Base-by-base conservation (phyloP, 495 filamentous ascomycete species). In the Penicillium ochrochloron region DNA sequence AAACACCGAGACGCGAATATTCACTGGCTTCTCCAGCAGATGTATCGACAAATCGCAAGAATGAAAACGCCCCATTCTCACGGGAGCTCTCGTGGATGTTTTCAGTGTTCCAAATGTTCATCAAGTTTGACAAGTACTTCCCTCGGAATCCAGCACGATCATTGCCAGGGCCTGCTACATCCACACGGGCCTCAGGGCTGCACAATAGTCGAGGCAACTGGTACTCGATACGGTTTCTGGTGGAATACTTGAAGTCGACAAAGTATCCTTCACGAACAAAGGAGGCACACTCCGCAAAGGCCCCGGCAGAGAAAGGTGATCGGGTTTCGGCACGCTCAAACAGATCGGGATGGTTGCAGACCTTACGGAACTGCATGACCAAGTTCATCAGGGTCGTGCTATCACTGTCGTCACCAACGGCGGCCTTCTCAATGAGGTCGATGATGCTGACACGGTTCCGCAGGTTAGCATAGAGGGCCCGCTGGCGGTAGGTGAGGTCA, bases 361-460 rank as follows among this genome's bases (percentile, higher is more conserved):
- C 96, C 80, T 99, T 99, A 60, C 95, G 88, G 86, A 99, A 99
- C 77, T 99, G 96, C 95, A 99, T 99, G 60, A 99, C 95, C 64
- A 99, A 83, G 74, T 98, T 99, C 95, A 99, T 99, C 71, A 99
- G 74, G 19, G 94, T 99, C 15, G 92, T 92, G 31, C 92, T 94
- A 70, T 97, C 96, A 66, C 92, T 88, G 42, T 99, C 95, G 70
- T 97, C 94, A 35, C 96, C 96, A 57, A 94, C 82, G 5, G 94
- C 92, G 12, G 94, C 94, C 84, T 97, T 98, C 77, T 99, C 95
- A 64, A 98, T 96, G 48, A 98, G 85, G 73, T 99, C 95, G 87
- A 98, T 95, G 70, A 99, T 93, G 77, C 92, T 97, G 72, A 99
- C 97, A 76, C 96, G 94, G 76, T 97, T 97, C 35, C 96, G 86